Percentiles rank a stretch among this genome's conserved stretches.
These are phyloP conservation scores for Lasiodiplodia sp. DNA, from an alignment of 2,329 filamentous ascomycete species.

Conservation along the genomic window DNA sequence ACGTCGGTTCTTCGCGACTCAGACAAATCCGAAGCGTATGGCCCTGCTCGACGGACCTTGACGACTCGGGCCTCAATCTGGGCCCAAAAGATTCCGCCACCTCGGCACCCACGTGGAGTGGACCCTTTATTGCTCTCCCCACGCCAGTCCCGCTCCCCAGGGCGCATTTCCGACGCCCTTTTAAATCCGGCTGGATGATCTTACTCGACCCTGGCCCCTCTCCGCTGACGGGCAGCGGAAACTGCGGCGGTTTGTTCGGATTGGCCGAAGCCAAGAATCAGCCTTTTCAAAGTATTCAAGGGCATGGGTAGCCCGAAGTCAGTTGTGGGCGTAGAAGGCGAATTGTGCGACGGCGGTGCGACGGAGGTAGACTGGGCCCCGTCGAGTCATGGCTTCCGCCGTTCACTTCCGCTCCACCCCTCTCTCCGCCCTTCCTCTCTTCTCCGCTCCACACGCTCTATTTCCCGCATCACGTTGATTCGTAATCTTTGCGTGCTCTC, in stretches of 20 bases:
- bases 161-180: background rate
- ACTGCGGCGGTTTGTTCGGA: background rate
- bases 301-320: too few relatives aligned
- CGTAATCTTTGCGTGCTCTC: background rate
- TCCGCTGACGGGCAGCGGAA: constrained; percentile 19
- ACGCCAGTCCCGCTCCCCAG: background rate
- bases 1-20: constrained; percentile 1
- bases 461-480: background rate
- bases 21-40: background rate
- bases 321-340: too few relatives aligned
- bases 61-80: constrained; percentile 10
- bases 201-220: background rate
- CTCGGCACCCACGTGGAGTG: constrained; percentile 9
- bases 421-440: constrained; percentile 16
- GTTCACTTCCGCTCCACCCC: constrained; percentile 23
- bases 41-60: background rate
- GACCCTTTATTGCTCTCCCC: background rate
- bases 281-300: background rate
- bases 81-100: background rate
- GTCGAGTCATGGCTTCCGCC: constrained; percentile 2
- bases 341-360: background rate
- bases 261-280: background rate
- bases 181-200: constrained; percentile 1
- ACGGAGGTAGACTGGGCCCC: background rate
- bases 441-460: background rate